These are phyloP conservation scores for Wickerhamomyces pijperi DNA, from an alignment of 805 yeast species.

Conservation along the genomic window DNA sequence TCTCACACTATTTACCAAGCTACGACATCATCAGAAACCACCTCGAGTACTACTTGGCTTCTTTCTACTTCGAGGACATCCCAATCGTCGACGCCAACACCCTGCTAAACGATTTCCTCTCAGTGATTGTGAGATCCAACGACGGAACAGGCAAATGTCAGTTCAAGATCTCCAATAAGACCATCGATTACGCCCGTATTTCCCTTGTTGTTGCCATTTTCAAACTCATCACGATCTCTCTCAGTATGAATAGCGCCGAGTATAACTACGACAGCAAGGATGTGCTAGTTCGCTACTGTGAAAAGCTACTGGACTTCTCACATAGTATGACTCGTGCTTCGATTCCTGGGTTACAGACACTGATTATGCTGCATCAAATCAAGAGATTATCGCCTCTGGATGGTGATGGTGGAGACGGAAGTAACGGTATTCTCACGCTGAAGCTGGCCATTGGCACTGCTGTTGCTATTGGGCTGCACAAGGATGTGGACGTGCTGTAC, in stretches of 20 bases:
- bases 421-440: slow-evolving; percentile 7
- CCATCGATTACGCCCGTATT: slow-evolving; percentile 13
- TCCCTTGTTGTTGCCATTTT: slow-evolving; percentile 9
- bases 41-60: slow-evolving; percentile 6
- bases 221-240: slow-evolving; percentile 4
- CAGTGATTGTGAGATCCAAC: slow-evolving; percentile 5
- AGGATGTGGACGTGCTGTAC: slow-evolving; percentile 12
- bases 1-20: slow-evolving; percentile 12
- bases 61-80: slow-evolving; percentile 9
- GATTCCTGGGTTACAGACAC: slow-evolving; percentile 14
- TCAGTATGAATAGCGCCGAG: slow-evolving; percentile 1
- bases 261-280: slow-evolving; percentile 9
- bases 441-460: slow-evolving; percentile 16
- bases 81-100: slow-evolving; percentile 10
- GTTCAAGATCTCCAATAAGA: slow-evolving; percentile 4
- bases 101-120: slow-evolving; percentile 10
- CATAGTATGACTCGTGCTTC: slow-evolving; percentile 5
- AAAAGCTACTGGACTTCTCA: slow-evolving; percentile 9
- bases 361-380: slow-evolving; percentile 8
- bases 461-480: slow-evolving; percentile 14
- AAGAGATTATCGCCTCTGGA: slow-evolving; percentile 11
- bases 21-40: slow-evolving; percentile 9
- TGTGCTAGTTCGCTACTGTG: slow-evolving; percentile 7
- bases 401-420: slow-evolving; percentile 14
- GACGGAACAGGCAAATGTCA: slow-evolving; percentile 2